Evolutionary conservation across 1,284 basidiomycete species (phyloP), one percentile per base, ranked within the genome.

Genomic region (Cutaneotrichosporon sp.): DNA sequence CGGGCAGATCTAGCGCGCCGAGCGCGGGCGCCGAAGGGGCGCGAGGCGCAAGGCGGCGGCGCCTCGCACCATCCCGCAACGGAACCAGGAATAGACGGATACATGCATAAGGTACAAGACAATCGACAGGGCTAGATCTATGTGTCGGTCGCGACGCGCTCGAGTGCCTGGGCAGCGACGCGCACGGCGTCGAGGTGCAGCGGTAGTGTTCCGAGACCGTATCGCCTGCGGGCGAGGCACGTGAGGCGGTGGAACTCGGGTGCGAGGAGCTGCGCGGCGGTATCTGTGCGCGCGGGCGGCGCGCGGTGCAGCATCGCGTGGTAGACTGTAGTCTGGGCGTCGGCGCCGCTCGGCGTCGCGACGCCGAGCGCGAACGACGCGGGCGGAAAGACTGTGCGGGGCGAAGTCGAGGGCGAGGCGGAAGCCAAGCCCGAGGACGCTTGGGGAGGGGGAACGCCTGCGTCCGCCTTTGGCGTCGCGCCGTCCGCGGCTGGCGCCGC

Each of bases 1-100:
- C 13, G 83, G 85, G n/a, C 90, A 94, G 69, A 87, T 93, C 51
- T 93, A 75, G 41, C 26, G 26, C n/a, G n/a, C n/a, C n/a, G n/a
- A n/a, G n/a, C n/a, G n/a, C n/a, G n/a, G n/a, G n/a, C n/a, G n/a
- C n/a, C n/a, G n/a, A n/a, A n/a, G n/a, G n/a, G 26, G 26, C 26
- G 26, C 26, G 26, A 30, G 7, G 26, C 26, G 26, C n/a, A n/a
- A n/a, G n/a, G n/a, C n/a, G n/a, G n/a, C n/a, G n/a, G n/a, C n/a
- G n/a, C n/a, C n/a, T n/a, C n/a, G n/a, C n/a, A n/a, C n/a, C n/a
- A n/a, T n/a, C n/a, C n/a, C n/a, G n/a, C n/a, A n/a, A n/a, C n/a
- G n/a, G n/a, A n/a, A n/a, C n/a, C n/a, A n/a, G n/a, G n/a, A n/a
- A n/a, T n/a, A n/a, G n/a, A n/a, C n/a, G n/a, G 26, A 30, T 30